These are phyloP conservation scores for Chamaecyparis obtusa DNA, from an alignment of 75 land plant species.

Conservation along the genomic window DNA sequence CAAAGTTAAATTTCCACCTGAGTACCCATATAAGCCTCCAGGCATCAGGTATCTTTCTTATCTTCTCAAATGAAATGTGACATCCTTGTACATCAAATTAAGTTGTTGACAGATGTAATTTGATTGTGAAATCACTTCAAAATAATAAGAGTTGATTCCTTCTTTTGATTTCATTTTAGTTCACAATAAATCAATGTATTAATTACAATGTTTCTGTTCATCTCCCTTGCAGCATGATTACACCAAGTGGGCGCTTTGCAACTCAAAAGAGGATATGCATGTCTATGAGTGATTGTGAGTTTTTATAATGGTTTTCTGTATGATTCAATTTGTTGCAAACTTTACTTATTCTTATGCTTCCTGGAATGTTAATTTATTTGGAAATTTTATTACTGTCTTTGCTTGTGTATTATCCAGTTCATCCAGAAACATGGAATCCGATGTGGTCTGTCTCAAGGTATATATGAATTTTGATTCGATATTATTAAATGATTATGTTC, in stretches of 20 bases:
- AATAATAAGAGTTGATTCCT: neutral
- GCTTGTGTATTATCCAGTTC: slow-evolving; percentile 53
- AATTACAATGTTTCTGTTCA: slow-evolving; percentile 6
- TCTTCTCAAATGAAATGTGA: neutral
- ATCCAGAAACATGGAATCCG: slow-evolving; percentile 98
- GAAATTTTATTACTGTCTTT: neutral
- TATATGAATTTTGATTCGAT: neutral
- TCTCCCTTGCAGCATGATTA: slow-evolving; percentile 67
- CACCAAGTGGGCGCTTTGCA: slow-evolving; percentile 94
- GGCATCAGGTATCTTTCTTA: slow-evolving; percentile 62
- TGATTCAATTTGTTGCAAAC: neutral
- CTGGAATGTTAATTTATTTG: neutral
- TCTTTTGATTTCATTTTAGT: neutral
- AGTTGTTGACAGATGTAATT: neutral
- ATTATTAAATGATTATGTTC: neutral
- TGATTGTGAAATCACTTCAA: neutral
- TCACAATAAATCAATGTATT: neutral
- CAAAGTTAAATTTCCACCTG: slow-evolving; percentile 91
- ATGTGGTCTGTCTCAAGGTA: slow-evolving; percentile 99
- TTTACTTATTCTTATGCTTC: neutral
- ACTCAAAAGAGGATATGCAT: slow-evolving; percentile 87
- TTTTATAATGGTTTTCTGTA: neutral
- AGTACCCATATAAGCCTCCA: slow-evolving; percentile 95
- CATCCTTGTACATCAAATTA: neutral
- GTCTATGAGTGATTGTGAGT: slow-evolving; percentile 99